Conservation (phyloP, 2,329 filamentous ascomycete genomes). For the Corynespora cassiicola region DNA sequence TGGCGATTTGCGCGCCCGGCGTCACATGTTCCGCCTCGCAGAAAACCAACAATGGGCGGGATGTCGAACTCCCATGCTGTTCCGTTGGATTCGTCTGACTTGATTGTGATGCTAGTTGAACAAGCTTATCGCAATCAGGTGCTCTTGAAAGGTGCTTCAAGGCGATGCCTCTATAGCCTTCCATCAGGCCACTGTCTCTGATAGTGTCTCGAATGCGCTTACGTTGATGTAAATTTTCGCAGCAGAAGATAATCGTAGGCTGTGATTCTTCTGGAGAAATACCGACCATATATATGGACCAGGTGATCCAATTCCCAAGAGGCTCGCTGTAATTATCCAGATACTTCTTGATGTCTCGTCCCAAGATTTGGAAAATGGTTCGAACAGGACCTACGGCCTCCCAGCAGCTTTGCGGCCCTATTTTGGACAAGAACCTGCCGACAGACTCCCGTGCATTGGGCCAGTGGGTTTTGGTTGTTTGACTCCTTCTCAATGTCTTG, state of each 20-base stretch:
- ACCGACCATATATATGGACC: conserved; percentile 23
- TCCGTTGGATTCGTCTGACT: too few species aligned
- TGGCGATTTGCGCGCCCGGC: too few species aligned
- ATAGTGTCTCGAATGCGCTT: conserved; percentile 13
- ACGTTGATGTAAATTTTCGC: conserved; percentile 10
- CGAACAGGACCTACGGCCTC: conserved; percentile 17
- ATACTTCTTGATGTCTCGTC: conserved; percentile 13
- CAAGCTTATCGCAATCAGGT: conserved; percentile 18
- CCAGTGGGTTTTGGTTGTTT: conserved; percentile 5
- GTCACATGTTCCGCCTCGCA: too few species aligned
- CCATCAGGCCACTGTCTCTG: conserved; percentile 14
- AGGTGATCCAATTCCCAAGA: conserved; percentile 11
- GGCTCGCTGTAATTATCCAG: conserved; percentile 17
- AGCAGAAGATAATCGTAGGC: conserved; percentile 23
- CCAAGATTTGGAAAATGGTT: conserved; percentile 6
- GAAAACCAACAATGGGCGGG: too few species aligned
- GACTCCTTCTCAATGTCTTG: background rate
- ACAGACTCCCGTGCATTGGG: conserved; percentile 12
- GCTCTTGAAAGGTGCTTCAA: conserved; percentile 15
- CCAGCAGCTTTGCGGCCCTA: conserved; percentile 17
- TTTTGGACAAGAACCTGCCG: conserved; percentile 12
- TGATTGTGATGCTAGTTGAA: conserved; percentile 9
- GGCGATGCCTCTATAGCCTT: conserved; percentile 9
- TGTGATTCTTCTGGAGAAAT: conserved; percentile 4
- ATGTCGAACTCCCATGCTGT: too few species aligned